Evolutionary conservation across 2,329 filamentous ascomycete genomes (phyloP).

Genomic region (Dichotomopilus funicola): DNA sequence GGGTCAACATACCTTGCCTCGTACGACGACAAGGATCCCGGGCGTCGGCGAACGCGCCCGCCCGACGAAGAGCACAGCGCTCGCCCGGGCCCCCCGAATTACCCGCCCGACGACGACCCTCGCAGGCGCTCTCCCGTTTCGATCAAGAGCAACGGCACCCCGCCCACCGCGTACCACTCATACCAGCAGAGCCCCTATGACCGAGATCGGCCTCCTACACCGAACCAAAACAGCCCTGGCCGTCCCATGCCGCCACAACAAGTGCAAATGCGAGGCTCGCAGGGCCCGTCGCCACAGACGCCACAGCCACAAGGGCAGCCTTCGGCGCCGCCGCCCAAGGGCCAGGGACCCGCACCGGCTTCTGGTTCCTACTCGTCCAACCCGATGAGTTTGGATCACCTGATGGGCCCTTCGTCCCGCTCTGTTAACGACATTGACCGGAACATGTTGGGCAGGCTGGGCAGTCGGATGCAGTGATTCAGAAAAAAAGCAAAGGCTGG

Average conservation of each 20-base stretch:
- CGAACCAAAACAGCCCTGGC: constrained; percentile 32
- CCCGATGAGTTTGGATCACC: constrained; percentile 48
- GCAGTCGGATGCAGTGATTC: constrained; percentile 29
- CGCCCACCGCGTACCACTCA: constrained; percentile 36
- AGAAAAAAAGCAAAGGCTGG: not conserved
- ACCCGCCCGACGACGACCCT: constrained; percentile 43
- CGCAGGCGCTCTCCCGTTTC: constrained; percentile 47
- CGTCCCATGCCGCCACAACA: constrained; percentile 29
- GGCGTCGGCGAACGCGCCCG: constrained; percentile 33
- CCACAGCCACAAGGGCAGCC: constrained; percentile 5
- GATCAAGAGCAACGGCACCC: constrained; percentile 42
- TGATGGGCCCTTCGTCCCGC: constrained; percentile 30
- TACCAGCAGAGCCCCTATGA: constrained; percentile 30
- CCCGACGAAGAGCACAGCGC: constrained; percentile 36
- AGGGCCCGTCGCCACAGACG: not conserved
- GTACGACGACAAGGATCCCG: constrained; percentile 32
- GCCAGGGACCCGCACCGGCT: constrained; percentile 16
- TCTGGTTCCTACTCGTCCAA: constrained; percentile 35
- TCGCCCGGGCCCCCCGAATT: constrained; percentile 40
- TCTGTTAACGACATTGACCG: constrained; percentile 45
- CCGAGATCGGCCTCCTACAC: constrained; percentile 32
- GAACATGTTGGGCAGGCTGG: constrained; percentile 48
- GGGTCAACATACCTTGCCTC: constrained; percentile 27
- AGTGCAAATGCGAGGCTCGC: not conserved
- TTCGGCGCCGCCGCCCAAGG: not conserved